phyloP scores from a whole-genome alignment of 1,284 basidiomycete species.

The Albatrellus sp. region DNA sequence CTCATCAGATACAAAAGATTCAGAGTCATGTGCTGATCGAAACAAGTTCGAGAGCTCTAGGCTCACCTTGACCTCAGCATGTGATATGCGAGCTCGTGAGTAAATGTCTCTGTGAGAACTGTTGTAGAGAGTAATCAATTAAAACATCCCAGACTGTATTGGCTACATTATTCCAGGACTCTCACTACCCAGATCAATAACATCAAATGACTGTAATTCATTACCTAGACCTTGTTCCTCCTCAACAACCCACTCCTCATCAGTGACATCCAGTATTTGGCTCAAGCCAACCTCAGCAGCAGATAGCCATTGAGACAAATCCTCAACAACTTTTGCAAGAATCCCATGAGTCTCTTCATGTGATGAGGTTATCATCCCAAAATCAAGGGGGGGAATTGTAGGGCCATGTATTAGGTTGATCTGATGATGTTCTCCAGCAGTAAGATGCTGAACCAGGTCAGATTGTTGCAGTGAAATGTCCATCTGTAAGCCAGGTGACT shows the following conservation, averaged over 20 bases:
- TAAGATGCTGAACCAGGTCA: background rate
- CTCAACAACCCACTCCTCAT: slow-evolving; percentile 41
- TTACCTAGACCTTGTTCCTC: slow-evolving; percentile 22
- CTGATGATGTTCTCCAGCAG: no score
- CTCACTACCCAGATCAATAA: no score
- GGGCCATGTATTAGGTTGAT: slow-evolving; percentile 19
- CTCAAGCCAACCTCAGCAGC: slow-evolving; percentile 63
- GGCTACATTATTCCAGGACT: no score
- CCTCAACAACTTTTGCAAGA: slow-evolving; percentile 67
- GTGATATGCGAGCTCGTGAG: no score
- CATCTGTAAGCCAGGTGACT: slow-evolving; percentile 10
- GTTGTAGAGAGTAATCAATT: no score
- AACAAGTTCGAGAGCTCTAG: no score
- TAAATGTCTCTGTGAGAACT: no score
- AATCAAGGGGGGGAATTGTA: slow-evolving; percentile 56
- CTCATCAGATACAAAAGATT: no score
- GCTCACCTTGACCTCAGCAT: no score
- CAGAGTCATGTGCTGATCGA: no score
- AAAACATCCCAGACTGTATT: no score
- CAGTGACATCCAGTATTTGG: slow-evolving; percentile 43
- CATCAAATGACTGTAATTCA: no score
- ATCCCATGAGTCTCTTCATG: slow-evolving; percentile 59
- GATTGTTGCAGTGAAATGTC: slow-evolving; percentile 3
- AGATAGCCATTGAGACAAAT: slow-evolving; percentile 72
- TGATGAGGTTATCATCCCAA: slow-evolving; percentile 42